Base-by-base conservation (phyloP, 2,329 filamentous ascomycete species). In the Cladosporium sp. region DNA sequence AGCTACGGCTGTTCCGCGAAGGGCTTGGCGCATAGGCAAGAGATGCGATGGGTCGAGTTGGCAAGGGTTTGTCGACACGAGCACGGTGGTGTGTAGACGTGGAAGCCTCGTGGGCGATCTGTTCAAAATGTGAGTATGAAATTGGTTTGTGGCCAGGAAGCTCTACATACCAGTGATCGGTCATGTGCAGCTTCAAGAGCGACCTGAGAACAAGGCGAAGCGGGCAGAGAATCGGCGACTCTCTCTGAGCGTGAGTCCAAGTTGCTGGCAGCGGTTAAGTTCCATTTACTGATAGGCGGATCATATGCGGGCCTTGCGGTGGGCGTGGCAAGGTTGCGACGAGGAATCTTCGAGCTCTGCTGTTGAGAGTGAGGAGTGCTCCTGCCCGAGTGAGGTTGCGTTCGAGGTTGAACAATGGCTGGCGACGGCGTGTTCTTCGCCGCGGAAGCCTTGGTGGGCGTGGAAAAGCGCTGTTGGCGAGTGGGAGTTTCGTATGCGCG, bases 21-120 rank as follows among this genome's bases (percentile, higher is more conserved):
- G 78, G 78, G 59, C 75, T 78, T 23, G 68, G 57, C 3, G 70
- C 68, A 39, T 75, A 69, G 11, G 72, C 62, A 5, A 79, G 32
- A 16, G 76, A 74, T 26, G 71, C 75, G 14, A 78, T 63, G 2
- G 79, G 79, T 11, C 76, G 75, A 48, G 76, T 75, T 10, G 79
- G 79, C 5, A 81, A 70, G n/a, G 77, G 75, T 67, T 81, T 81
- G 36, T 79, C 67, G 28, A 63, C 61, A 21, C 18, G 25, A 46
- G n/a, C n/a, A 10, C 23, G 34, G 18, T 54, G 32, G 2, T n/a
- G 3, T 4, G 16, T n/a, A 3, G 8, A 23, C 10, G 49, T 51
- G 32, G 25, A 14, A n/a, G 16, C 18, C 7, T 56, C 25, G 18
- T 28, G 34, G 5, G 48, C 36, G 25, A 63, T 56, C 60, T 63